Percentiles rank a stretch among this genome's conserved stretches.
These are phyloP conservation scores for Lolium rigidum DNA, from an alignment of 176 grass and related monocot genomes.

Conservation along the genomic window DNA sequence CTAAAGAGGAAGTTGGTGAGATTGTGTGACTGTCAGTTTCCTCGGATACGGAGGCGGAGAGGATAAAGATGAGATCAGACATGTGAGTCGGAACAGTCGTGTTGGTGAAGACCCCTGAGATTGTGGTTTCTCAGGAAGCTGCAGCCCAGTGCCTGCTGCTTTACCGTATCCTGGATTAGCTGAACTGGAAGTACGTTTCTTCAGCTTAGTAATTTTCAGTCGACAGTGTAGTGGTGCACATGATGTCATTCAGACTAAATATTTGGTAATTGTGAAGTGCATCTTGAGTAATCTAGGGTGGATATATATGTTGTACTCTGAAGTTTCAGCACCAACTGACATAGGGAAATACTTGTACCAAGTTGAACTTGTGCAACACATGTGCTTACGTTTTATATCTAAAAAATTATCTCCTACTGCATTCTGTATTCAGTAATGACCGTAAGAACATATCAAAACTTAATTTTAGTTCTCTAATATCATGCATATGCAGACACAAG, in stretches of 20 bases:
- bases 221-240: neutral
- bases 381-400: too few species aligned
- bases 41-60: conserved; percentile 32
- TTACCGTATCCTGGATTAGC: neutral
- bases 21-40: conserved; percentile 4
- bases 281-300: neutral
- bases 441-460: neutral
- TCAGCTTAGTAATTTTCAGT: neutral
- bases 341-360: neutral
- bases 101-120: conserved; percentile 33
- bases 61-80: conserved; percentile 50
- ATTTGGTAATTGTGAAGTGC: neutral
- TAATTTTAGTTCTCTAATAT: neutral
- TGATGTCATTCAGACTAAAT: neutral
- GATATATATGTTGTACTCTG: neutral
- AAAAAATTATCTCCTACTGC: neutral
- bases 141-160: neutral
- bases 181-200: neutral
- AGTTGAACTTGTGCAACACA: neutral
- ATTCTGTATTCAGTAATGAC: neutral
- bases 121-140: conserved; percentile 24
- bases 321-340: neutral
- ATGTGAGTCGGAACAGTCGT: conserved; percentile 30
- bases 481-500: neutral
- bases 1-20: conserved; percentile 4